Conservation (phyloP, 2,329 filamentous ascomycete genomes). For the Diplodia sapinea region DNA sequence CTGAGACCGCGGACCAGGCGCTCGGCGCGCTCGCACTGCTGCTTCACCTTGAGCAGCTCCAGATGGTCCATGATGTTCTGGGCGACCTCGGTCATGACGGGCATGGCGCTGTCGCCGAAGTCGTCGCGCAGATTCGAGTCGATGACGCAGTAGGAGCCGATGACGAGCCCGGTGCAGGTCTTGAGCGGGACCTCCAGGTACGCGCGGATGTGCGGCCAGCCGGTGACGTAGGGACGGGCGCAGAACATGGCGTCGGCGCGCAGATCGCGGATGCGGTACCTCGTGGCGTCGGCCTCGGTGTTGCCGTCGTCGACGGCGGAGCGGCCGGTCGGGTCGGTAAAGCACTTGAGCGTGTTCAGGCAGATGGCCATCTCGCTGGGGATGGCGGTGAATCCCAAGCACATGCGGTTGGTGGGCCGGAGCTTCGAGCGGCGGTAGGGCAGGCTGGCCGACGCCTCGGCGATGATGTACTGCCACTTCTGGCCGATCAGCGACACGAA, state of each 20-base stretch:
- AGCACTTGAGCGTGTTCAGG: background rate
- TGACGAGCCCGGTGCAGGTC: slow-evolving; percentile 36
- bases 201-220: slow-evolving; percentile 35
- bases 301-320: slow-evolving; percentile 24
- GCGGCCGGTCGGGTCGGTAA: background rate
- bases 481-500: slow-evolving; percentile 49
- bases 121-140: slow-evolving; percentile 36
- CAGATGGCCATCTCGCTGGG: background rate
- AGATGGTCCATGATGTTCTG: slow-evolving; percentile 37
- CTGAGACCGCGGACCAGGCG: slow-evolving; percentile 42
- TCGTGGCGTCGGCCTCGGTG: slow-evolving; percentile 37
- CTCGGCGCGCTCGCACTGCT: slow-evolving; percentile 39
- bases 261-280: slow-evolving; percentile 32
- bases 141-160: slow-evolving; percentile 40
- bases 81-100: slow-evolving; percentile 42
- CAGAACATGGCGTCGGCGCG: background rate
- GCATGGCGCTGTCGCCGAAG: slow-evolving; percentile 34
- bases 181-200: slow-evolving; percentile 40
- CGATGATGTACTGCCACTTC: slow-evolving; percentile 44
- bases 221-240: slow-evolving; percentile 34
- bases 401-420: slow-evolving; percentile 31
- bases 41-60: slow-evolving; percentile 33
- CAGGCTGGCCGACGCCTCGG: slow-evolving; percentile 43
- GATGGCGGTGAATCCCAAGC: background rate
- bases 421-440: slow-evolving; percentile 39